These are phyloP conservation scores for Pseudocercospora cruenta DNA, from an alignment of 2,329 filamentous ascomycete genomes.

Conservation along the genomic window DNA sequence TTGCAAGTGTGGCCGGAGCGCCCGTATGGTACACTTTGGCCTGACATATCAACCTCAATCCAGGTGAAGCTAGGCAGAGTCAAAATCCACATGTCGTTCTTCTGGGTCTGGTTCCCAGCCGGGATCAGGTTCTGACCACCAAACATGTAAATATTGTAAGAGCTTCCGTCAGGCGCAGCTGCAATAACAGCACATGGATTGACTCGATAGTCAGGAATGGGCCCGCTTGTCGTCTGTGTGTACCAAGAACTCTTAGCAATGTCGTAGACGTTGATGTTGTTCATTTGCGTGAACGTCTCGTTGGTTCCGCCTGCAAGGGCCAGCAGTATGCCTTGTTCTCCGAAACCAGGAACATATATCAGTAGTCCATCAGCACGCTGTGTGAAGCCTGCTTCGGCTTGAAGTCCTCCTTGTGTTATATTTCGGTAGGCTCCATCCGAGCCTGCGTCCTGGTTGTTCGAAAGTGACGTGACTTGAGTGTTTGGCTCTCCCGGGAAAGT, in stretches of 20 bases:
- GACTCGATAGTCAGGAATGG: conserved; percentile 61
- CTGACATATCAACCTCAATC: conserved; percentile 65
- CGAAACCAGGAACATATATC: conserved; percentile 76
- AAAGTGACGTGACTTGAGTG: conserved; percentile 61
- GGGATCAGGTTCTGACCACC: conserved; percentile 75
- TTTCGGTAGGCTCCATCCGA: conserved; percentile 70
- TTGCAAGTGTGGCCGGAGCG: conserved; percentile 77
- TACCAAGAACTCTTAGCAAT: conserved; percentile 72
- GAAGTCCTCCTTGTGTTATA: conserved; percentile 71
- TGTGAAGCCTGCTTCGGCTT: conserved; percentile 68
- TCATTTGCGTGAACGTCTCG: conserved; percentile 64
- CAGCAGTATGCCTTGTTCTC: conserved; percentile 73
- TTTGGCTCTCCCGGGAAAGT: conserved; percentile 73
- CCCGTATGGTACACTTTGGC: conserved; percentile 55
- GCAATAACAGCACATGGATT: conserved; percentile 75
- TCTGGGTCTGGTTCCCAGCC: conserved; percentile 61
- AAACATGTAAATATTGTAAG: conserved; percentile 78
- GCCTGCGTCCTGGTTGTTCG: conserved; percentile 59
- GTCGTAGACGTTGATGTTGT: conserved; percentile 78
- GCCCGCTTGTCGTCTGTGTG: conserved; percentile 68
- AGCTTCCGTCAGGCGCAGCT: conserved; percentile 64
- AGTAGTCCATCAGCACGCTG: conserved; percentile 74
- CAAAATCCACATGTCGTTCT: conserved; percentile 77
- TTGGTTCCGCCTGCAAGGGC: conserved; percentile 76
- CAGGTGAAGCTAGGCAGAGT: conserved; percentile 81